These are phyloP conservation scores for Dillenia suffruticosa DNA, from an alignment of 164 flowering plant species.

Conservation along the genomic window DNA sequence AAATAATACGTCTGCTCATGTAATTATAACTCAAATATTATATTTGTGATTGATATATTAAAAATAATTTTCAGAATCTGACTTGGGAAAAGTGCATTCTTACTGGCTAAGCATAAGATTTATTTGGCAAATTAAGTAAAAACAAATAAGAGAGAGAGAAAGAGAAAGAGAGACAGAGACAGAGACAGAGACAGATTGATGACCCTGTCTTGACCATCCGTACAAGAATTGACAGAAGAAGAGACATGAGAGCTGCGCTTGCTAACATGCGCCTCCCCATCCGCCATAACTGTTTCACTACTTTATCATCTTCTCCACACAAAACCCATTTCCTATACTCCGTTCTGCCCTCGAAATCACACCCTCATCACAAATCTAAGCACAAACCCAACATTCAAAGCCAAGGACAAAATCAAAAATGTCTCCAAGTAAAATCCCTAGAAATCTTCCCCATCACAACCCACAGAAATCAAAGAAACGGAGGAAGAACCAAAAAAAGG, in stretches of 20 bases:
- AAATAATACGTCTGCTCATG: too few relatives aligned
- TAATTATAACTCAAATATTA: too few relatives aligned
- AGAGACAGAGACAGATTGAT: conserved; percentile 63
- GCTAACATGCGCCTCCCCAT: conserved; percentile 4
- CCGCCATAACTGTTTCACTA: background rate
- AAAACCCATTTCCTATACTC: background rate
- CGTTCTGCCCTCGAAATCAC: background rate
- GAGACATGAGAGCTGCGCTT: background rate
- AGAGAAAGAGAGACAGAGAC: too few relatives aligned
- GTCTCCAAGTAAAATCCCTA: conserved; percentile 21
- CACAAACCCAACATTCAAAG: conserved; percentile 47
- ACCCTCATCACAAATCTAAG: conserved; percentile 16
- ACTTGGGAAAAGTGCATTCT: background rate
- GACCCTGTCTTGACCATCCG: conserved; percentile 23
- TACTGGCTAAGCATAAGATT: too few relatives aligned
- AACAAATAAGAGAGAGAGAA: background rate
- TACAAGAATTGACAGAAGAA: background rate
- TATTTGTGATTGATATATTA: too few relatives aligned
- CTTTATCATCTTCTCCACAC: background rate
- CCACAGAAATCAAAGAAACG: too few relatives aligned
- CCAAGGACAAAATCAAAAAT: conserved; percentile 42
- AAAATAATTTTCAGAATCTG: too few relatives aligned
- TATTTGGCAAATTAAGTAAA: background rate
- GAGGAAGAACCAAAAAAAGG: too few relatives aligned
- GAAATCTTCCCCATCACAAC: conserved; percentile 11